phyloP scores from a whole-genome alignment of 805 yeast genomes.

The Yamadazyma ubonensis region DNA sequence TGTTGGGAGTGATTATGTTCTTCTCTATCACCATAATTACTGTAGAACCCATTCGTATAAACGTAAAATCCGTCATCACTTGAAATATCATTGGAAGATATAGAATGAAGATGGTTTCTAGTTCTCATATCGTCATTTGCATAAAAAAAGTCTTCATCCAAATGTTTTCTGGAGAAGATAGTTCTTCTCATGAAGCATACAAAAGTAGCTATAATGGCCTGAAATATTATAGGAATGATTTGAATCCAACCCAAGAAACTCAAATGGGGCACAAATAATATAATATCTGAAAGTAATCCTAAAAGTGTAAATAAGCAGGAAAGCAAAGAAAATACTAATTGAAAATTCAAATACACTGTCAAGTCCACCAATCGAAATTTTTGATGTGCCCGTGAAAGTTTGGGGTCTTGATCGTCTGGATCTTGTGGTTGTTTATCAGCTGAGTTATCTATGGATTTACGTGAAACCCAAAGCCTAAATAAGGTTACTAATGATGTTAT shows the following conservation, averaged over 20 bases:
- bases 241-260: slow-evolving; percentile 87
- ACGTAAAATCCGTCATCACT: slow-evolving; percentile 47
- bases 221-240: slow-evolving; percentile 62
- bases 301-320: slow-evolving; percentile 68
- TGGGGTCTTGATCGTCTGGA: not conserved
- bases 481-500: not conserved
- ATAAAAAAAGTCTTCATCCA: slow-evolving; percentile 30
- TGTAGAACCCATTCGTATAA: slow-evolving; percentile 42
- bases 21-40: slow-evolving; percentile 21
- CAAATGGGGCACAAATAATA: slow-evolving; percentile 72
- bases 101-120: slow-evolving; percentile 17
- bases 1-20: slow-evolving; percentile 15
- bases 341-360: slow-evolving; percentile 43
- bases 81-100: slow-evolving; percentile 22
- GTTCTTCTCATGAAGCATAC: slow-evolving; percentile 74
- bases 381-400: slow-evolving; percentile 2
- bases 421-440: not conserved
- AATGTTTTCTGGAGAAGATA: slow-evolving; percentile 48
- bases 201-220: slow-evolving; percentile 62
- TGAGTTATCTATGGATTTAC: not conserved
- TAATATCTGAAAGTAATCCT: slow-evolving; percentile 77
- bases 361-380: slow-evolving; percentile 16
- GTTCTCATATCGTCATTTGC: slow-evolving; percentile 36
- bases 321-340: slow-evolving; percentile 61
- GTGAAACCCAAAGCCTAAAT: not conserved